Percentiles rank a stretch among this genome's conserved stretches.
These are phyloP conservation scores for Durusdinium trenchii DNA, from an alignment of 73 alveolate species.

Conservation along the genomic window DNA sequence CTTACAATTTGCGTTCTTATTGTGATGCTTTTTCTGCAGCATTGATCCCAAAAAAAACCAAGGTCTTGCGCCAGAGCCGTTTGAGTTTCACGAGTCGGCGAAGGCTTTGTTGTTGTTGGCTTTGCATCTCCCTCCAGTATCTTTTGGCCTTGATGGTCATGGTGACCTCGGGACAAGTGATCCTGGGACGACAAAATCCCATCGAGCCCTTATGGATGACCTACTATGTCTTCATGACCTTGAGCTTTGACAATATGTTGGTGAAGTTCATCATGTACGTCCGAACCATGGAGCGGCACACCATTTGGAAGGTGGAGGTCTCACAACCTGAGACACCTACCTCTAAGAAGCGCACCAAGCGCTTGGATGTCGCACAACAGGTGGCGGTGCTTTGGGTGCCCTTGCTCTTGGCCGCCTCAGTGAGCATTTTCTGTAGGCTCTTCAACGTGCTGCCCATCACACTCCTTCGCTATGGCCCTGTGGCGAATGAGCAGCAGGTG, in stretches of 20 bases:
- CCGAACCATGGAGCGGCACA: constrained; percentile 49
- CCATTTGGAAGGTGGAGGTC: constrained; percentile 14
- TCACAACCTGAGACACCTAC: neutral
- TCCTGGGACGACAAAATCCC: constrained; percentile 67
- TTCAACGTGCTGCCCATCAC: constrained; percentile 67
- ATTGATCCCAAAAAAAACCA: no score
- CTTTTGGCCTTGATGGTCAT: constrained; percentile 49
- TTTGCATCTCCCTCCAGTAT: constrained; percentile 28
- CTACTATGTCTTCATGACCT: constrained; percentile 77
- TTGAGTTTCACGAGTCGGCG: neutral
- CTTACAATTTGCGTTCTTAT: no score
- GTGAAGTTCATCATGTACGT: constrained; percentile 78
- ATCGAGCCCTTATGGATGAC: constrained; percentile 91
- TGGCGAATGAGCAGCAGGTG: constrained; percentile 54
- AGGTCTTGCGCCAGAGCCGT: constrained; percentile 60
- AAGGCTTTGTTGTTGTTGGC: constrained; percentile 11
- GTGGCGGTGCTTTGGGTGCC: constrained; percentile 30
- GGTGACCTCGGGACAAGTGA: constrained; percentile 68
- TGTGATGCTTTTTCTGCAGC: no score
- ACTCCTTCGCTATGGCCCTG: constrained; percentile 61
- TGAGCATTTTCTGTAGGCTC: neutral
- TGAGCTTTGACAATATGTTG: constrained; percentile 89
- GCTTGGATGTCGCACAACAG: constrained; percentile 31
- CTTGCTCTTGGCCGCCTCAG: neutral
- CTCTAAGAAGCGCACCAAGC: neutral